phyloP scores from a whole-genome alignment of 768 basidiomycete genomes.

The Rhizopogon salebrosus region DNA sequence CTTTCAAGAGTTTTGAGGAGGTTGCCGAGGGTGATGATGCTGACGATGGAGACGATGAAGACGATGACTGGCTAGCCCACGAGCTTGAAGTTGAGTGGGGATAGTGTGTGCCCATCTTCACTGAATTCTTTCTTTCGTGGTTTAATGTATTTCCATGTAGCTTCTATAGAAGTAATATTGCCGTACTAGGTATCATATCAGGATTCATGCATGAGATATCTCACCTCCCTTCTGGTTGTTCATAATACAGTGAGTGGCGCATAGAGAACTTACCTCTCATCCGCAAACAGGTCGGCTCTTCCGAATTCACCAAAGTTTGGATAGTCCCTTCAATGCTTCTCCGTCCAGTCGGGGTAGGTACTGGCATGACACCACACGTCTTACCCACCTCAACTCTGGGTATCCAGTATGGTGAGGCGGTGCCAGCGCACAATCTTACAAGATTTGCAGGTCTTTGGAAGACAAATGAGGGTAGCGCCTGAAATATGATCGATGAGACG shows the following conservation, averaged over 20 bases:
- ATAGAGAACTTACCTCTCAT: no score
- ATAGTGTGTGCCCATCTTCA: constrained; percentile 32
- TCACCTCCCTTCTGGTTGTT: background rate
- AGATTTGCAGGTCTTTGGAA: no score
- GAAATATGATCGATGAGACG: no score
- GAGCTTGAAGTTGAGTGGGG: constrained; percentile 77
- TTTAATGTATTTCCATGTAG: constrained; percentile 16
- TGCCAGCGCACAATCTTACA: no score
- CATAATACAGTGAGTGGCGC: no score
- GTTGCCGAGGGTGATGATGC: constrained; percentile 40
- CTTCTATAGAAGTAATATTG: constrained; percentile 16
- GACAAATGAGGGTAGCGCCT: no score
- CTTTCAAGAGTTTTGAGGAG: constrained; percentile 23
- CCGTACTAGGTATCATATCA: constrained; percentile 6
- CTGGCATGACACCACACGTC: no score
- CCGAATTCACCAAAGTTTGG: no score
- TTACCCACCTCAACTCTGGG: no score
- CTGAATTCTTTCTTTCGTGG: constrained; percentile 4
- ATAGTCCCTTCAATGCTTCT: constrained; percentile 49
- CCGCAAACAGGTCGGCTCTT: no score
- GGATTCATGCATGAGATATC: background rate
- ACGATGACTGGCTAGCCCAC: constrained; percentile 78
- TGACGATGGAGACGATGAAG: constrained; percentile 49
- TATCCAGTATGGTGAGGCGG: no score
- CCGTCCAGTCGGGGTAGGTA: no score